Base-by-base conservation (phyloP, 441 rosid species). In the Adansonia rubrostipa region DNA sequence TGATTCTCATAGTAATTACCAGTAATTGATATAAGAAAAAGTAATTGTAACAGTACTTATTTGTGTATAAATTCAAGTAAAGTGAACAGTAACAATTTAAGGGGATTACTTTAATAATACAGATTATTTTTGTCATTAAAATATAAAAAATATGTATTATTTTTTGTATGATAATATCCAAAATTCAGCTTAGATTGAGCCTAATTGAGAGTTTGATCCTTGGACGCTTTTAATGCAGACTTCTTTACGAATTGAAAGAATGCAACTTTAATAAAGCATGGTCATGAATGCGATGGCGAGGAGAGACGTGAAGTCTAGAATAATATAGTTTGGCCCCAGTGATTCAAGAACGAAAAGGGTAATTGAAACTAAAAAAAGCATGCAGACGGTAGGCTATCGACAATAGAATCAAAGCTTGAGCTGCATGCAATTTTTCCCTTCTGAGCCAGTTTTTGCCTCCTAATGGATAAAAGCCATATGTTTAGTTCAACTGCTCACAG, bases 401-500 rank as follows among this genome's bases (percentile, higher is more conserved):
- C 17, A 22, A 9, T 62, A 14, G 40, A 36, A 28, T 62, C 67
- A 62, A 62, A 28, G 44, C 13, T 13, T 62, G 19, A 13, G 44
- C 9, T 33, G 67, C 67, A 8, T 62, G 2, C 42, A 33, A 28
- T 58, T 54, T 51, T 13, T 36, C 17, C 58, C 8, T 54, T 54
- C 15, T 22, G 36, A 10, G 15, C 70, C 50, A 36, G 8, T 6
- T 67, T 47, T 19, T 69, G 73, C 40, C 40, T 20, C 40, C 47
- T n/a, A 47, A 47, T 22, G 33, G n/a, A 19, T 10, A 22, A 69
- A 47, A 36, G 11, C 40, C 4, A 15, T 50, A 20, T 19, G 4
- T 68, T 47, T 17, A 68, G 73, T 5, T 68, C 56, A 68, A 48
- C 54, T 17, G 73, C 57, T 47, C 9, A 45, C 15, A 69, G 40